Evolutionary conservation across 257 asterid species (phyloP).

Genomic region (Eustoma russellianum): DNA sequence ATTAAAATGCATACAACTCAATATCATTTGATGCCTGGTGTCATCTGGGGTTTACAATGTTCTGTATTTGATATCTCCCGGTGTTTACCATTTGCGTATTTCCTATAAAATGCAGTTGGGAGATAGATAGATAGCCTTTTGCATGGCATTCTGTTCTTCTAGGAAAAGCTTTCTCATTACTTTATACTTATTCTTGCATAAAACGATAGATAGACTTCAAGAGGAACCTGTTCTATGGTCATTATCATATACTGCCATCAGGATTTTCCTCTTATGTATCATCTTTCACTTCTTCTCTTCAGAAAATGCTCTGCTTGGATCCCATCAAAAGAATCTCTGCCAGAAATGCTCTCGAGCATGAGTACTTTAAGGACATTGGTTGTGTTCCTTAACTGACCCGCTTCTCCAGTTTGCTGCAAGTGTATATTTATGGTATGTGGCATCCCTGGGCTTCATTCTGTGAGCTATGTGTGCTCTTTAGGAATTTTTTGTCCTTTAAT

Average conservation of each 20-base stretch:
- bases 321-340: slow-evolving; percentile 92
- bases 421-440: slow-evolving; percentile 50
- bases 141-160: no score
- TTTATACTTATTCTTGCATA: no score
- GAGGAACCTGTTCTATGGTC: no score
- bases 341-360: slow-evolving; percentile 82
- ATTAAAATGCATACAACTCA: no score
- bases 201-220: no score
- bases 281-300: slow-evolving; percentile 5
- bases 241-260: not conserved
- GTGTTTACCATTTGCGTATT: no score
- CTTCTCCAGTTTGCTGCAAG: slow-evolving; percentile 26
- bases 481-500: slow-evolving; percentile 15
- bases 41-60: no score
- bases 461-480: slow-evolving; percentile 27
- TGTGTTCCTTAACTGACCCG: slow-evolving; percentile 39
- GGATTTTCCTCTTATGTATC: not conserved
- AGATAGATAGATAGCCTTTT: no score
- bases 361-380: slow-evolving; percentile 75
- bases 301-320: slow-evolving; percentile 67
- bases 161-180: no score
- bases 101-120: no score
- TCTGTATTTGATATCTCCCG: no score
- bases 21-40: no score
- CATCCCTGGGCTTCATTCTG: slow-evolving; percentile 25